phyloP scores from a whole-genome alignment of 768 basidiomycete genomes.

The Pleurotus djamor region DNA sequence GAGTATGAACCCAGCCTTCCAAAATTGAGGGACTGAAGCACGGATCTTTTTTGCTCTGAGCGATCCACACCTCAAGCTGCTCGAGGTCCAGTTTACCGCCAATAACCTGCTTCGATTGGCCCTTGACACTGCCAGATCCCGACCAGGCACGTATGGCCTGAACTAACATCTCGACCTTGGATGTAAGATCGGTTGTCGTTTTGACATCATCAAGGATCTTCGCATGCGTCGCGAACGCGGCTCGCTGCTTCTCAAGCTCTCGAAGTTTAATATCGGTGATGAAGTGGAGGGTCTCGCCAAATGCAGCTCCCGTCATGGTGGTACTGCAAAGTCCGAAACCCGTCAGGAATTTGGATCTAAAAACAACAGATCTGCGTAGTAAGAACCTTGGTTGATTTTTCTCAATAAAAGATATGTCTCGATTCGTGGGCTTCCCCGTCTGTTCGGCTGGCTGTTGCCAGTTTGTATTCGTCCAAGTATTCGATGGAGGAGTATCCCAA shows the following conservation, averaged over 20 bases:
- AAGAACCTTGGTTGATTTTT: too few relatives aligned
- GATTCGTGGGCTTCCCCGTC: too few relatives aligned
- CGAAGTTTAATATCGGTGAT: constrained; percentile 42
- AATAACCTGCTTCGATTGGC: constrained; percentile 8
- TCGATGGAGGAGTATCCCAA: too few relatives aligned
- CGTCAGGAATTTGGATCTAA: not conserved
- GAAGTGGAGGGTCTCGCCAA: constrained; percentile 38
- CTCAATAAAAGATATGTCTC: too few relatives aligned
- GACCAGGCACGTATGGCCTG: constrained; percentile 31
- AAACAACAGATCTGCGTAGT: not conserved
- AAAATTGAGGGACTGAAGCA: constrained; percentile 32
- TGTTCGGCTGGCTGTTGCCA: too few relatives aligned
- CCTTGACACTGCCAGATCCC: constrained; percentile 24
- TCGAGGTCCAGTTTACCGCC: constrained; percentile 22
- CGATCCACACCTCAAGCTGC: constrained; percentile 30
- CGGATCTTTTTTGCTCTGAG: constrained; percentile 38
- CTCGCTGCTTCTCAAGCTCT: constrained; percentile 38
- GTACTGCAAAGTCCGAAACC: not conserved
- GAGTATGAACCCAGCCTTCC: constrained; percentile 31
- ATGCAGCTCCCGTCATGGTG: constrained; percentile 11
- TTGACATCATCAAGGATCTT: constrained; percentile 26
- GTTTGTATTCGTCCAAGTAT: too few relatives aligned
- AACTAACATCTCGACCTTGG: constrained; percentile 29
- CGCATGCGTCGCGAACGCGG: constrained; percentile 30
- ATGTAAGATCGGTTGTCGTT: constrained; percentile 15